Evolutionary conservation across 345 rosid genomes (phyloP).

Genomic region (Mallotus nudiflorus): DNA sequence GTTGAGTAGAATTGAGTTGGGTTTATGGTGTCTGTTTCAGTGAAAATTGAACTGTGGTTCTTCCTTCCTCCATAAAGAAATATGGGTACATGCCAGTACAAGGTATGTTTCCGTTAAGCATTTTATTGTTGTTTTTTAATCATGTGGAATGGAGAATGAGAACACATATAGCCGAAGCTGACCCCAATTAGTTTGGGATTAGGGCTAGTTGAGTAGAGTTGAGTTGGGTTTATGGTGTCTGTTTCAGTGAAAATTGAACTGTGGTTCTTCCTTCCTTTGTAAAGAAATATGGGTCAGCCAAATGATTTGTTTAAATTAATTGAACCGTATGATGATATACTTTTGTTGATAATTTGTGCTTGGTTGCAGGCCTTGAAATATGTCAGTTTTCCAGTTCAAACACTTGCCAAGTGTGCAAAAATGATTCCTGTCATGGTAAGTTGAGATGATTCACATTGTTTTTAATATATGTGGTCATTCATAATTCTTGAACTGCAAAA

Average conservation of each 20-base stretch:
- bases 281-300: neutral
- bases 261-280: neutral
- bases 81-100: no score
- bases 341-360: slow-evolving; percentile 17
- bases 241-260: neutral
- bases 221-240: neutral
- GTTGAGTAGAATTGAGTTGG: no score
- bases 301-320: no score
- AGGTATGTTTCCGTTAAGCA: no score
- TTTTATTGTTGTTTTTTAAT: no score
- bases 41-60: neutral
- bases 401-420: slow-evolving; percentile 93
- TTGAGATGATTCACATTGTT: slow-evolving; percentile 12
- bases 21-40: neutral
- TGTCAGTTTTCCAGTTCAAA: slow-evolving; percentile 95
- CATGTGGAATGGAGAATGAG: no score
- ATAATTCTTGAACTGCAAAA: neutral
- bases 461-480: neutral
- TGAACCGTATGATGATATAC: slow-evolving; percentile 4
- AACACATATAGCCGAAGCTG: neutral
- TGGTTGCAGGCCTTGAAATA: slow-evolving; percentile 82
- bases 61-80: neutral
- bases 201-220: no score
- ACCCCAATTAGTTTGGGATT: no score
- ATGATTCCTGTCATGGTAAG: slow-evolving; percentile 99